These are phyloP conservation scores for Boletus edulis DNA, from an alignment of 768 basidiomycete species.

Conservation along the genomic window DNA sequence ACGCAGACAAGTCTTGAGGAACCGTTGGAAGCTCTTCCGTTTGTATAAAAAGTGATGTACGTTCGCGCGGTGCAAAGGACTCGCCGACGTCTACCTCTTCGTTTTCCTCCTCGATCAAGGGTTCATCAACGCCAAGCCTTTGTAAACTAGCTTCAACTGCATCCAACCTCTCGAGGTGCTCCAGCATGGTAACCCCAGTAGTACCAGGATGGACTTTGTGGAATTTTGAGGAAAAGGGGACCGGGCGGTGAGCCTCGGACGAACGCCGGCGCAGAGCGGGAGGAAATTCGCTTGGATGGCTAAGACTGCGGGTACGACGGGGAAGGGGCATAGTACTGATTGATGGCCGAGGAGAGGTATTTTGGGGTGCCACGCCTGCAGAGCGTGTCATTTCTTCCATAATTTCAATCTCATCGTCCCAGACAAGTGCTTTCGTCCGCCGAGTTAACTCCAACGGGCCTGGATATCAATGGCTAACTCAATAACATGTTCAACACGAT, in stretches of 20 bases:
- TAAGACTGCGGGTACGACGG: conserved; percentile 54
- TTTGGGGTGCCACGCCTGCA: conserved; percentile 32
- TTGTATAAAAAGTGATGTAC: conserved; percentile 24
- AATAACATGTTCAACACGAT: background rate
- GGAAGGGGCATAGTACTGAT: conserved; percentile 61
- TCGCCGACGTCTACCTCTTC: conserved; percentile 66
- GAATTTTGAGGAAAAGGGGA: conserved; percentile 83
- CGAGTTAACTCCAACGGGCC: conserved; percentile 90
- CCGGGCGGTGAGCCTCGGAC: conserved; percentile 65
- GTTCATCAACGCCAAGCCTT: conserved; percentile 62
- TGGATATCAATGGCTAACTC: conserved; percentile 28
- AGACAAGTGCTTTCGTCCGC: conserved; percentile 76
- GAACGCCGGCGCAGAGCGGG: conserved; percentile 66
- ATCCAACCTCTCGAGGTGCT: conserved; percentile 83
- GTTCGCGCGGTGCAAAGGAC: conserved; percentile 28
- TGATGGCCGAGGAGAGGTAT: conserved; percentile 57
- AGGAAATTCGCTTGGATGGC: conserved; percentile 65
- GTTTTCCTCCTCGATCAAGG: conserved; percentile 48
- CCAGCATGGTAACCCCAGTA: conserved; percentile 81
- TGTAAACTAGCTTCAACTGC: conserved; percentile 78
- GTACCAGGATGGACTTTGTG: conserved; percentile 81
- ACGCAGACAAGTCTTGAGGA: conserved; percentile 27
- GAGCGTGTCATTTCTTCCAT: conserved; percentile 47
- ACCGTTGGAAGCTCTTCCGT: conserved; percentile 24
- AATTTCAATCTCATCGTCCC: conserved; percentile 83